phyloP scores from a whole-genome alignment of 1,139 yeast genomes.

The Kodamaea alishanica region DNA sequence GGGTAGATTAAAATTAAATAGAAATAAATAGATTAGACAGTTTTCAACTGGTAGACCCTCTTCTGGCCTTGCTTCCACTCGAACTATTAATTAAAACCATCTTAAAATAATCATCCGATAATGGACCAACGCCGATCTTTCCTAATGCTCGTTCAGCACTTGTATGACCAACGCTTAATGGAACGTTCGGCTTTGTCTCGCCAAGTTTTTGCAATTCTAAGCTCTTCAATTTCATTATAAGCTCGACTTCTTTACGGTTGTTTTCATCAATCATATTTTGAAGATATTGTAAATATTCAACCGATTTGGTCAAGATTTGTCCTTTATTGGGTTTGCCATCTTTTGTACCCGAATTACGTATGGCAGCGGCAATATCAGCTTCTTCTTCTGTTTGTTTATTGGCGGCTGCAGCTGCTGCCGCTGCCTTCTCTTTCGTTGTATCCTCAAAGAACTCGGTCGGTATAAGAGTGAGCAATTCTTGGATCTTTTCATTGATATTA shows the following conservation, averaged over 20 bases:
- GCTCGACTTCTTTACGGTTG: constrained; percentile 75
- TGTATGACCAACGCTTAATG: constrained; percentile 58
- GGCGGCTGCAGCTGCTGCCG: constrained; percentile 8
- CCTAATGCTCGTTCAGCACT: constrained; percentile 80
- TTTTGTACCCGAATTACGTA: constrained; percentile 62
- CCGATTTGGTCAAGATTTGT: constrained; percentile 78
- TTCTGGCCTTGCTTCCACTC: constrained; percentile 12
- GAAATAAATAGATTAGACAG: background rate
- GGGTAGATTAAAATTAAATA: constrained; percentile 19
- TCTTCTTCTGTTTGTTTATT: constrained; percentile 14
- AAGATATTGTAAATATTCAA: constrained; percentile 72
- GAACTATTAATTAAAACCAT: constrained; percentile 34
- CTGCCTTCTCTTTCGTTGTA: constrained; percentile 8
- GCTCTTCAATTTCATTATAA: constrained; percentile 57
- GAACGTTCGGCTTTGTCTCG: constrained; percentile 23
- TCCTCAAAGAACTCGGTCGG: constrained; percentile 58
- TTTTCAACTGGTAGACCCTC: constrained; percentile 10
- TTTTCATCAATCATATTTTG: constrained; percentile 75
- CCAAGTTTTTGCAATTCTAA: constrained; percentile 37
- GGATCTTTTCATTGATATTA: constrained; percentile 84
- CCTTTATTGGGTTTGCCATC: constrained; percentile 95
- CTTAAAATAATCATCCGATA: constrained; percentile 50
- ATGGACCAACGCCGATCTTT: constrained; percentile 77
- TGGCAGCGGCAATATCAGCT: constrained; percentile 26
- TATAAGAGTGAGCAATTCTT: constrained; percentile 67